phyloP scores from a whole-genome alignment of 352 stramenopile species.

The Pythium plurisporium region DNA sequence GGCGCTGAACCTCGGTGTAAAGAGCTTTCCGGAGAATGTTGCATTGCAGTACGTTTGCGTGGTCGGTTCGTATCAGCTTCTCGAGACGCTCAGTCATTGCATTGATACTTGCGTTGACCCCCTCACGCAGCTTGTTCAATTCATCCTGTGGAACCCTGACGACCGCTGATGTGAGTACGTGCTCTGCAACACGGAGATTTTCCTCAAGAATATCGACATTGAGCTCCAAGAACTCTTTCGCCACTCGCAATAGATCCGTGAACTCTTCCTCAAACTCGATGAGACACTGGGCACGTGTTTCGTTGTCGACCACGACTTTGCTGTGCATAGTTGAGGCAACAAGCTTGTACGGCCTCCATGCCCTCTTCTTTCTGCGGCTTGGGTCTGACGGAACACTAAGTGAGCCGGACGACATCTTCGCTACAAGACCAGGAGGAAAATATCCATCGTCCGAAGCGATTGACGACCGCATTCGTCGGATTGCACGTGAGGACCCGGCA shows the following conservation, averaged over 20 bases:
- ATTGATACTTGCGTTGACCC: constrained; percentile 34
- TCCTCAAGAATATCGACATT: constrained; percentile 75
- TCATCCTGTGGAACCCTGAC: constrained; percentile 51
- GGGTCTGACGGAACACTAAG: constrained; percentile 19
- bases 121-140: constrained; percentile 41
- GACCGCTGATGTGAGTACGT: constrained; percentile 55
- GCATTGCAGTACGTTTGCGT: constrained; percentile 59
- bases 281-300: constrained; percentile 45
- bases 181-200: constrained; percentile 53
- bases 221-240: constrained; percentile 38
- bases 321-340: constrained; percentile 73
- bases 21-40: constrained; percentile 61
- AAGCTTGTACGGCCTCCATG: constrained; percentile 76
- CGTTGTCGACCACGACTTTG: constrained; percentile 37
- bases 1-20: constrained; percentile 44
- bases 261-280: constrained; percentile 45
- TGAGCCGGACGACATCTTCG: constrained; percentile 6
- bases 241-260: constrained; percentile 32
- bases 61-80: constrained; percentile 22
- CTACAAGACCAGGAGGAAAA: background rate
- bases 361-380: constrained; percentile 17
- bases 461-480: constrained; percentile 52
- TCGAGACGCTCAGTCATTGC: constrained; percentile 32
- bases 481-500: constrained; percentile 20
- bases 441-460: constrained; percentile 42